Base-by-base conservation (phyloP, 805 yeast species). In the Metschnikowia lochheadii region DNA sequence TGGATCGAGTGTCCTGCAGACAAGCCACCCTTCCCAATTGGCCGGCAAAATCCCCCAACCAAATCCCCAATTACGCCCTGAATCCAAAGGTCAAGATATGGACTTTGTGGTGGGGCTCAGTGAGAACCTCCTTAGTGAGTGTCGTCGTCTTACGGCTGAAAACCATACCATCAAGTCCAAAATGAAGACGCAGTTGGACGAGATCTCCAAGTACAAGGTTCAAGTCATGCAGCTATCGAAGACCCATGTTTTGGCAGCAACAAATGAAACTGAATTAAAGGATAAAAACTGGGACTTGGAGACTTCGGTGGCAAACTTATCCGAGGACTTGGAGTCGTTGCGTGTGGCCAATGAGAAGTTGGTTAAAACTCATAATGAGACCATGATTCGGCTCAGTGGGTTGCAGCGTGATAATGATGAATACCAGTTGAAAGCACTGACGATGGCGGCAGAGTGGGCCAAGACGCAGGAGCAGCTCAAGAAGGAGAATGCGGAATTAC, bases 91-190 rank as follows among this genome's bases (percentile, higher is more conserved):
- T 18, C 81, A 81, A 56, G 87, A 85, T 52, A 81, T 85, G 72
- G 81, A 82, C 61, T 86, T 86, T 61, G 82, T 85, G 14, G 85
- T 85, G 51, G 89, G 87, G 3, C 66, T 87, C 49, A 83, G 89
- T 67, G 92, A 87, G 58, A 85, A 84, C 50, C 68, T 87, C 54
- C 73, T 87, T 15, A 69, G 78, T 40, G 89, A 87, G 63, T 85
- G 90, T 59, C 78, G 91, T 56, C 76, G 85, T 53, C 71, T 87
- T 49, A 84, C 81, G 49, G 83, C 86, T 23, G 89, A 85, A 51
- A 83, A 80, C 62, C 75, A 75, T 48, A 69, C 67, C 54, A 71
- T 76, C 54, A 76, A 77, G 52, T 55, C 63, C 15, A 73, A 72
- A 54, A 58, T 82, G 53, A 72, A 71, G 52, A 57, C 71, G 2